These are phyloP conservation scores for Leonotis leonurus DNA, from an alignment of 257 asterid genomes.

Conservation along the genomic window DNA sequence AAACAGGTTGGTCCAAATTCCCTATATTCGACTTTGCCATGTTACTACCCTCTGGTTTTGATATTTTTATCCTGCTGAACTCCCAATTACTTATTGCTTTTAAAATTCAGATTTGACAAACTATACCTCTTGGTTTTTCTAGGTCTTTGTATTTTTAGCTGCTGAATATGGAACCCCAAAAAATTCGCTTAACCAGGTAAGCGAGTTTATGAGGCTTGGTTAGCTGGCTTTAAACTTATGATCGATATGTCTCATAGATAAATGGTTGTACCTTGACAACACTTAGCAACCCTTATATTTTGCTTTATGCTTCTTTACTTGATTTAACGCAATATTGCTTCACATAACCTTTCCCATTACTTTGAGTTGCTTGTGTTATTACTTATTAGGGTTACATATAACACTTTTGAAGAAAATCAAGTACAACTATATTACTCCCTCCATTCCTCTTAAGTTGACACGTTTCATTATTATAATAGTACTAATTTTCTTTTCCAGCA, in stretches of 20 bases:
- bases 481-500: background rate
- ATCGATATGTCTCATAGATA: background rate
- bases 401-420: background rate
- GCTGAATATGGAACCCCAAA: conserved; percentile 90
- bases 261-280: background rate
- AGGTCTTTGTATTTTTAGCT: conserved; percentile 95
- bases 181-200: conserved; percentile 81
- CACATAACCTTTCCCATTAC: background rate
- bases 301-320: background rate
- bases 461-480: too few relatives aligned
- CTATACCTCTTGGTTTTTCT: conserved; percentile 16
- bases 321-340: background rate
- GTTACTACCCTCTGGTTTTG: background rate
- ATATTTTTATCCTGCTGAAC: background rate
- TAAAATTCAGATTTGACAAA: conserved; percentile 4
- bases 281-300: background rate
- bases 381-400: background rate
- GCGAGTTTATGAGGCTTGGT: background rate
- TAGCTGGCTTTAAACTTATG: background rate
- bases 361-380: background rate
- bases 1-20: conserved; percentile 51
- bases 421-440: background rate
- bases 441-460: too few relatives aligned
- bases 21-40: background rate
- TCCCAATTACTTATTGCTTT: background rate